Evolutionary conservation across 352 stramenopile species (phyloP), one percentile per base, ranked within the genome.

Genomic region (Globisporangium alternatum): DNA sequence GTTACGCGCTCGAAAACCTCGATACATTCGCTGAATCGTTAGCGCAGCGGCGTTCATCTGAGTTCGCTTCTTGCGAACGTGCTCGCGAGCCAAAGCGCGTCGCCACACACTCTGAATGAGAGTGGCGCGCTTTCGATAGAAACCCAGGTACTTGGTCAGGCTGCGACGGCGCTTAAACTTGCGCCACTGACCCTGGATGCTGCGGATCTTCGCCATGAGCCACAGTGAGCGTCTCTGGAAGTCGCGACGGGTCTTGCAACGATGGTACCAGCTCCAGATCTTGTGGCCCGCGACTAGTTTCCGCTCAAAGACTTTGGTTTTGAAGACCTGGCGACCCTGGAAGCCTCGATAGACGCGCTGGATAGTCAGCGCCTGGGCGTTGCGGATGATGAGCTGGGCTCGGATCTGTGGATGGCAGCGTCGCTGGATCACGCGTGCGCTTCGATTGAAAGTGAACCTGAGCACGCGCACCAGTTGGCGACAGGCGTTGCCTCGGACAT

Each of bases 101-200:
- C 80, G 59, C 77, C 77, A 90, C 0, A 74, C 55, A 25, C 66
- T 80, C 54, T 90, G 77, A 22, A 90, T 86, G 5, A 67, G 64
- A 0, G 65, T 77, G 0, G 70, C 74, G 37, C 52, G 59, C 1
- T 6, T 3, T 4, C 76, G 76, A 25, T 87, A 86, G 57, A 59
- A 76, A 0, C 25, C 63, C n/a, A 89, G 48, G 44, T 81, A 80
- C 25, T 64, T 65, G 10, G 59, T 67, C 8, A 89, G 73, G 39
- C 70, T 74, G 13, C 59, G 31, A 37, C 72, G 62, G 3, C 63
- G 69, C 48, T 70, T 64, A 57, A 82, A 76, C 43, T 75, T 80
- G 2, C 80, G 69, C 77, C 82, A 92, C 44, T 90, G 74, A 13
- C 72, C 65, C 66, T 92, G 80, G 62, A 90, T 83, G 43, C 60